Evolutionary conservation across 2,329 filamentous ascomycete genomes (phyloP).

Genomic region (Cordyceps farinosa): DNA sequence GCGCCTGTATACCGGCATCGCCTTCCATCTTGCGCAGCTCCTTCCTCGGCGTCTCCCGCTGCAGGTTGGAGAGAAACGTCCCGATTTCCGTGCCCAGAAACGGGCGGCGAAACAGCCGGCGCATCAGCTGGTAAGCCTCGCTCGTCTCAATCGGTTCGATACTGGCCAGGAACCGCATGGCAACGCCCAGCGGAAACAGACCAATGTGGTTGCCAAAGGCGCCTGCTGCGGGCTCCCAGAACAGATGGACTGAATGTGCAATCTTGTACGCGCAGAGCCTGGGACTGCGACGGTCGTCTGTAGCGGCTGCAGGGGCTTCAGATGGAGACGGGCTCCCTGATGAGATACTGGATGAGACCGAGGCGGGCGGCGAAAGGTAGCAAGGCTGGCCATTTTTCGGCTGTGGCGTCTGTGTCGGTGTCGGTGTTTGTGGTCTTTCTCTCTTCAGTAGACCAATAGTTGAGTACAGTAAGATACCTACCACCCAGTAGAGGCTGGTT

Average conservation of each 20-base stretch:
- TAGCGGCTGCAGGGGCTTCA: no score
- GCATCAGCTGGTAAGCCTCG: slow-evolving; percentile 17
- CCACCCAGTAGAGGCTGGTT: slow-evolving; percentile 8
- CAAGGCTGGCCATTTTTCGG: neutral
- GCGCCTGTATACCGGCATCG: slow-evolving; percentile 5
- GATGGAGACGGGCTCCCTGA: neutral
- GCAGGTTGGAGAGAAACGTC: slow-evolving; percentile 16
- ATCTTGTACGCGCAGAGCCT: slow-evolving; percentile 21
- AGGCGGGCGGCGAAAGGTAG: slow-evolving; percentile 1
- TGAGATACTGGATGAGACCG: neutral
- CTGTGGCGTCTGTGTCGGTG: neutral
- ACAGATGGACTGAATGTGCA: slow-evolving; percentile 18
- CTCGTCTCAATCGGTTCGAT: slow-evolving; percentile 19
- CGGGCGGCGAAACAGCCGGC: slow-evolving; percentile 18
- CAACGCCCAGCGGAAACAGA: slow-evolving; percentile 19
- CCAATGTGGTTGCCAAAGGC: slow-evolving; percentile 16
- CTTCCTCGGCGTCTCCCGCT: neutral
- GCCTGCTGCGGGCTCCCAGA: slow-evolving; percentile 19
- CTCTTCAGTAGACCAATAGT: neutral
- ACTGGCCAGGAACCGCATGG: slow-evolving; percentile 19
- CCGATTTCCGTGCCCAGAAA: slow-evolving; percentile 19
- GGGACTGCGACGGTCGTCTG: neutral
- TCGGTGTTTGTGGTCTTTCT: neutral
- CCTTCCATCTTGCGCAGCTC: slow-evolving; percentile 5
- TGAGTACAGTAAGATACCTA: slow-evolving; percentile 11